Conservation (phyloP, 805 yeast species). For the Saccharomyces eubayanus region DNA sequence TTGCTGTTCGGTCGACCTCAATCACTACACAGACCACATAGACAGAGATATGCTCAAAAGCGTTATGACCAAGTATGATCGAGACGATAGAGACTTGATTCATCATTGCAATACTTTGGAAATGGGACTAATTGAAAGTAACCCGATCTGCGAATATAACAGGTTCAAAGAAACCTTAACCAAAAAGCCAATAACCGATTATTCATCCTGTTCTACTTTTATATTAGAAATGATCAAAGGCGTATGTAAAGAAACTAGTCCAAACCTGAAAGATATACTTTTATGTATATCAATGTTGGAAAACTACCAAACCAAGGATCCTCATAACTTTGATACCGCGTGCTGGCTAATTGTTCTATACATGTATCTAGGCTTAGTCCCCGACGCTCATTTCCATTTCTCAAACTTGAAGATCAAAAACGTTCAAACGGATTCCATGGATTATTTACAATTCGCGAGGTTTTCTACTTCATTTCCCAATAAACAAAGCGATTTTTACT, state of each 20-base stretch:
- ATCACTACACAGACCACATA: conserved; percentile 28
- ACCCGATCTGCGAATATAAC: conserved; percentile 33
- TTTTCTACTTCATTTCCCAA: conserved; percentile 40
- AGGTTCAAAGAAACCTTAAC: conserved; percentile 32
- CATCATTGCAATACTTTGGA: conserved; percentile 41
- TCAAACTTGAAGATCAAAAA: conserved; percentile 54
- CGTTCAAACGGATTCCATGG: conserved; percentile 66
- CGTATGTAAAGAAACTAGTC: conserved; percentile 16
- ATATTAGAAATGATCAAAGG: conserved; percentile 46
- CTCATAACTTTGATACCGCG: conserved; percentile 63
- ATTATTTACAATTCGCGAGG: conserved; percentile 45
- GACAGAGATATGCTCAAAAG: conserved; percentile 13
- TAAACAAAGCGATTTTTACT: conserved; percentile 25
- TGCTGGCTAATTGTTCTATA: conserved; percentile 66
- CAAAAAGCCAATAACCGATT: conserved; percentile 52
- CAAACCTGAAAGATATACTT: conserved; percentile 24
- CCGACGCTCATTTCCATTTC: conserved; percentile 44
- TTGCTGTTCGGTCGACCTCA: conserved; percentile 59
- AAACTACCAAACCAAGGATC: conserved; percentile 44
- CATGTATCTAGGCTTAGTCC: conserved; percentile 45
- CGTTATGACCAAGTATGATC: conserved; percentile 15
- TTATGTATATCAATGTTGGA: conserved; percentile 51
- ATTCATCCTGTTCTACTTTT: conserved; percentile 61
- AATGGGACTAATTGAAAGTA: conserved; percentile 14
- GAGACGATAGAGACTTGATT: conserved; percentile 31